Conservation (phyloP, 169 alveolate species). For the Plasmodium vivax region DNA sequence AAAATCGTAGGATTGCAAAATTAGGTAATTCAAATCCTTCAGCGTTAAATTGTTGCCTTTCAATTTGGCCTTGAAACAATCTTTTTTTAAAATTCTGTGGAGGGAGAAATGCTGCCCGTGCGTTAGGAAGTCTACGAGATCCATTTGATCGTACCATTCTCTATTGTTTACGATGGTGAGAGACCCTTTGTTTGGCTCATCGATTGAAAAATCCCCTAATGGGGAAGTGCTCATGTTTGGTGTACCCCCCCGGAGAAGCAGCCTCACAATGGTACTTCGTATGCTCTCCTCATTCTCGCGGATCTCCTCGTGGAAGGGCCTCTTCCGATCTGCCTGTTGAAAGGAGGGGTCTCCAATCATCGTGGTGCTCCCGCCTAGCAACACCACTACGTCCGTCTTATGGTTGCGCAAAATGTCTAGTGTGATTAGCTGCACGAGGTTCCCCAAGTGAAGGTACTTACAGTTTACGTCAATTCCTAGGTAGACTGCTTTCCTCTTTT, state of each 20-base stretch:
- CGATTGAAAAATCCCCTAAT: constrained; percentile 31
- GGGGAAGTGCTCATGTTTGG: constrained; percentile 4
- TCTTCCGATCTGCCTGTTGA: constrained; percentile 61
- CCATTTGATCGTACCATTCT: constrained; percentile 73
- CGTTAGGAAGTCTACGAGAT: constrained; percentile 77
- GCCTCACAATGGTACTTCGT: background rate
- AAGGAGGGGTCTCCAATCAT: constrained; percentile 88
- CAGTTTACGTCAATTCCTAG: constrained; percentile 85
- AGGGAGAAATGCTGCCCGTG: constrained; percentile 77
- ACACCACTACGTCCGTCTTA: constrained; percentile 78
- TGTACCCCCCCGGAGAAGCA: constrained; percentile 42
- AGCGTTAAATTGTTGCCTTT: constrained; percentile 72
- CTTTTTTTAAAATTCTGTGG: constrained; percentile 80
- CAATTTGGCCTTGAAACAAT: constrained; percentile 67
- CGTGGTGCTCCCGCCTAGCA: constrained; percentile 87
- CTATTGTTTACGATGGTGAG: constrained; percentile 75
- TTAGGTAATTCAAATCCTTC: constrained; percentile 83
- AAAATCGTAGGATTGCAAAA: constrained; percentile 87
- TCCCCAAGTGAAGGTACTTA: constrained; percentile 84
- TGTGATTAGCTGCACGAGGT: constrained; percentile 81
- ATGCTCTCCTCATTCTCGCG: constrained; percentile 25
- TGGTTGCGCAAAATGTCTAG: constrained; percentile 79
- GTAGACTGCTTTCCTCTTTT: constrained; percentile 22
- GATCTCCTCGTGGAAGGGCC: constrained; percentile 16
- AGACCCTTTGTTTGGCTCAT: constrained; percentile 37